These are phyloP conservation scores for Calocera cornea DNA, from an alignment of 768 basidiomycete genomes.

Conservation along the genomic window DNA sequence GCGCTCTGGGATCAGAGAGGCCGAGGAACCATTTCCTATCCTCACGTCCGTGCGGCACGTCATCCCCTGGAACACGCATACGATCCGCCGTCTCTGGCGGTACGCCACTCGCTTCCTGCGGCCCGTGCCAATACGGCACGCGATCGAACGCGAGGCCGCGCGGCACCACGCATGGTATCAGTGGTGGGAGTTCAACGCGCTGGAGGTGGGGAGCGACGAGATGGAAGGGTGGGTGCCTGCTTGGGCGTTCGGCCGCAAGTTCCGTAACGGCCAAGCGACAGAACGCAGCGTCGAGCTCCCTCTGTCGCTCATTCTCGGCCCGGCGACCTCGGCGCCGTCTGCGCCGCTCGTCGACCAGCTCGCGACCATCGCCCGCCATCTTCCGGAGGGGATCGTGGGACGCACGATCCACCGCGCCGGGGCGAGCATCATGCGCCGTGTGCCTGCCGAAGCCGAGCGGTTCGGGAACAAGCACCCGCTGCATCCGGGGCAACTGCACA, in stretches of 20 bases:
- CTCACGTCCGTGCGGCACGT: neutral
- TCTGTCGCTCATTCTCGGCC: neutral
- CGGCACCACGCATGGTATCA: neutral
- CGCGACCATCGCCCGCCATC: neutral
- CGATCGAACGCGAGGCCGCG: neutral
- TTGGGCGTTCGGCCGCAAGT: neutral
- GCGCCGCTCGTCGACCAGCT: constrained; percentile 1
- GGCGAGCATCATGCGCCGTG: neutral
- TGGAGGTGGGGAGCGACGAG: constrained; percentile 1
- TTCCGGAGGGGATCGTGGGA: neutral
- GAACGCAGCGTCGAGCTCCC: neutral
- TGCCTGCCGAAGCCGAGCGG: neutral
- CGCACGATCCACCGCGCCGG: neutral
- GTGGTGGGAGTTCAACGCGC: constrained; percentile 2
- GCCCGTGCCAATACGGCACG: neutral
- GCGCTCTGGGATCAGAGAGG: neutral
- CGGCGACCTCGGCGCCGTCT: neutral
- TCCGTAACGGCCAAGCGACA: neutral
- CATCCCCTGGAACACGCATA: neutral
- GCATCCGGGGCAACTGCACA: neutral
- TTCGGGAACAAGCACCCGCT: neutral
- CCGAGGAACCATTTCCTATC: neutral
- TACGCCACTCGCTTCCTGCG: neutral
- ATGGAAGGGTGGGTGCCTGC: neutral
- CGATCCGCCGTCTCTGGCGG: neutral